A percentile compares a stretch with the other conserved stretches of the same genome.
These are phyloP conservation scores for Pleurotus giganteus DNA, from an alignment of 768 basidiomycete genomes.

Conservation along the genomic window DNA sequence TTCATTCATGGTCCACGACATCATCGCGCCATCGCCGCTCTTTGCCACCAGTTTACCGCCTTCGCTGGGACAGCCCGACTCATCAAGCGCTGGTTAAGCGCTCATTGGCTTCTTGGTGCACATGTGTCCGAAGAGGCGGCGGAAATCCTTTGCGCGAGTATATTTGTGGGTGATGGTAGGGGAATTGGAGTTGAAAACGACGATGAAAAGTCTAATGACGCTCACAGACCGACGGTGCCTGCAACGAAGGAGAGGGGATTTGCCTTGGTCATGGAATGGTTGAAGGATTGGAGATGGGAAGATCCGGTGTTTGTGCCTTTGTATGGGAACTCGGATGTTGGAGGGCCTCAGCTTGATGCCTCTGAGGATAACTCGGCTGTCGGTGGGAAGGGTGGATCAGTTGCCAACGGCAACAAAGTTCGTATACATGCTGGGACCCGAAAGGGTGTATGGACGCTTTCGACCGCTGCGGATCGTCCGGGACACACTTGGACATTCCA, in stretches of 20 bases:
- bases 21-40: conserved; percentile 76
- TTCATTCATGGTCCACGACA: conserved; percentile 84
- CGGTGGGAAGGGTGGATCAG: conserved; percentile 16
- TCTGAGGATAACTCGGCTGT: conserved; percentile 21
- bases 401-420: not conserved
- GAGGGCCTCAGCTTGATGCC: conserved; percentile 23
- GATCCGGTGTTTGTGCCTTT: conserved; percentile 73
- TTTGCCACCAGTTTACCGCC: conserved; percentile 77
- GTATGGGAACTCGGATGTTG: conserved; percentile 36
- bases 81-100: conserved; percentile 88
- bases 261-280: conserved; percentile 63
- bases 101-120: conserved; percentile 80
- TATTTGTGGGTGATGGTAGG: conserved; percentile 62
- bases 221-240: conserved; percentile 48
- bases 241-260: conserved; percentile 81
- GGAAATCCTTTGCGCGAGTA: conserved; percentile 79
- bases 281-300: conserved; percentile 86
- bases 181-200: conserved; percentile 29
- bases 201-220: conserved; percentile 20
- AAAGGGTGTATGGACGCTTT: conserved; percentile 71
- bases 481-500: conserved; percentile 76
- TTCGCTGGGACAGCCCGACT: conserved; percentile 85
- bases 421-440: not conserved
- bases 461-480: conserved; percentile 71
- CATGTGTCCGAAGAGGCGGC: conserved; percentile 78